phyloP scores from a whole-genome alignment of 495 filamentous ascomycete genomes.

The Aspergillus coremiiformis region DNA sequence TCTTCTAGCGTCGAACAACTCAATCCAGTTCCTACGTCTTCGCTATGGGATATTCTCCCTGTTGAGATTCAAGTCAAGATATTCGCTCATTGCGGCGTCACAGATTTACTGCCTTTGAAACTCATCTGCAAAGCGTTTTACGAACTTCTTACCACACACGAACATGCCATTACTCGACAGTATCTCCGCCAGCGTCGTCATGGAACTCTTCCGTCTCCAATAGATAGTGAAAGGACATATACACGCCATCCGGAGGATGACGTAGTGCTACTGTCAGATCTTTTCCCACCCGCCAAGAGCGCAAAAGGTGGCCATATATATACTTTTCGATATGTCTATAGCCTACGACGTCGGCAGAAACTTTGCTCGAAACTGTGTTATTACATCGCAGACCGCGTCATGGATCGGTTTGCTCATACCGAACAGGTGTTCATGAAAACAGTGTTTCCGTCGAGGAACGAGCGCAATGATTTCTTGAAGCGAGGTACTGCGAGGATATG shows the following conservation, averaged over 20 bases:
- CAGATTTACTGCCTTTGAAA: slow-evolving; percentile 31
- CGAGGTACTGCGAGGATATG: slow-evolving; percentile 28
- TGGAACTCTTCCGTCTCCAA: slow-evolving; percentile 40
- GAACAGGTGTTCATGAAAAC: slow-evolving; percentile 28
- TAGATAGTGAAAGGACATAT: slow-evolving; percentile 33
- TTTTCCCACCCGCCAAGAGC: slow-evolving; percentile 39
- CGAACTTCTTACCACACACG: slow-evolving; percentile 30
- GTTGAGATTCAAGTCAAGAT: slow-evolving; percentile 41
- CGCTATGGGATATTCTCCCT: slow-evolving; percentile 35
- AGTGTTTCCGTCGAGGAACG: slow-evolving; percentile 26
- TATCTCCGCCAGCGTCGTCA: slow-evolving; percentile 41
- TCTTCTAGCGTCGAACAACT: slow-evolving; percentile 10
- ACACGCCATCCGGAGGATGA: slow-evolving; percentile 41
- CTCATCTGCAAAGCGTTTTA: slow-evolving; percentile 37
- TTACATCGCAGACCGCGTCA: slow-evolving; percentile 38
- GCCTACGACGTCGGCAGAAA: slow-evolving; percentile 32
- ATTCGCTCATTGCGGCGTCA: slow-evolving; percentile 35
- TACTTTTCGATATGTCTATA: slow-evolving; percentile 37
- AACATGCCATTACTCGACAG: slow-evolving; percentile 34
- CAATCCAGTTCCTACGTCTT: slow-evolving; percentile 18
- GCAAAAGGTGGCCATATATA: slow-evolving; percentile 40
- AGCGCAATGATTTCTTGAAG: slow-evolving; percentile 29
- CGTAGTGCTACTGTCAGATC: slow-evolving; percentile 40
- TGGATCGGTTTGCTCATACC: slow-evolving; percentile 32
- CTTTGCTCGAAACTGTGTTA: slow-evolving; percentile 36